These are phyloP conservation scores for Populus hybrid DNA, from an alignment of 441 rosid genomes.

Conservation along the genomic window DNA sequence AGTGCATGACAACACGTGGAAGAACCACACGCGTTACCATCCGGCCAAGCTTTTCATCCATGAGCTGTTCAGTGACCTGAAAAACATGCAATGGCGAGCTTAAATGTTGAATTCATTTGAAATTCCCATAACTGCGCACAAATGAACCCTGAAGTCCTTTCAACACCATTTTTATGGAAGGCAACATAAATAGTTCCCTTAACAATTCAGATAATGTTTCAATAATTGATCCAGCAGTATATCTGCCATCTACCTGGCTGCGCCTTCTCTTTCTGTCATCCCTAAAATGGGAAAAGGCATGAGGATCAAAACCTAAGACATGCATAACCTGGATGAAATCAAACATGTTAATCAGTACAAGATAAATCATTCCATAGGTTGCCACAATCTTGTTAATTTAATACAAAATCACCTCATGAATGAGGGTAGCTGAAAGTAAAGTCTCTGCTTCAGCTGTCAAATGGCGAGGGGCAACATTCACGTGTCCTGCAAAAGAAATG, in stretches of 20 bases:
- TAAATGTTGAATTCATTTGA: background rate
- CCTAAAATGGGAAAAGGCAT: slow-evolving; percentile 97
- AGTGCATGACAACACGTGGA: slow-evolving; percentile 95
- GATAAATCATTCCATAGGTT: slow-evolving; percentile 2
- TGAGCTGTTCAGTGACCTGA: slow-evolving; percentile 81
- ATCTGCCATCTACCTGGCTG: slow-evolving; percentile 47
- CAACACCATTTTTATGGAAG: background rate
- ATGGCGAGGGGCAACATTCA: slow-evolving; percentile 99
- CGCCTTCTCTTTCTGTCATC: slow-evolving; percentile 98
- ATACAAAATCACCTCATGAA: slow-evolving; percentile 68
- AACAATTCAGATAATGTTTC: background rate
- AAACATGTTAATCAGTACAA: slow-evolving; percentile 16
- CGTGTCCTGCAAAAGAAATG: slow-evolving; percentile 64
- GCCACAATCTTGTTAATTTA: slow-evolving; percentile 11
- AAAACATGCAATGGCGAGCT: background rate
- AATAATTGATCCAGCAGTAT: background rate
- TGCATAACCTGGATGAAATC: slow-evolving; percentile 76
- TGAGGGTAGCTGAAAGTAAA: slow-evolving; percentile 91
- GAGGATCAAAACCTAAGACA: slow-evolving; percentile 99
- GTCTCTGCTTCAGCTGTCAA: slow-evolving; percentile 96
- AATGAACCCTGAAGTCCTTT: background rate
- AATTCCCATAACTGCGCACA: background rate
- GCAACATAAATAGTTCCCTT: background rate
- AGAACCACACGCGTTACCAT: slow-evolving; percentile 91
- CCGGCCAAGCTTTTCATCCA: slow-evolving; percentile 96